Evolutionary conservation across 768 basidiomycete species (phyloP), one percentile per base, ranked within the genome.

Genomic region (Russula olivacea): DNA sequence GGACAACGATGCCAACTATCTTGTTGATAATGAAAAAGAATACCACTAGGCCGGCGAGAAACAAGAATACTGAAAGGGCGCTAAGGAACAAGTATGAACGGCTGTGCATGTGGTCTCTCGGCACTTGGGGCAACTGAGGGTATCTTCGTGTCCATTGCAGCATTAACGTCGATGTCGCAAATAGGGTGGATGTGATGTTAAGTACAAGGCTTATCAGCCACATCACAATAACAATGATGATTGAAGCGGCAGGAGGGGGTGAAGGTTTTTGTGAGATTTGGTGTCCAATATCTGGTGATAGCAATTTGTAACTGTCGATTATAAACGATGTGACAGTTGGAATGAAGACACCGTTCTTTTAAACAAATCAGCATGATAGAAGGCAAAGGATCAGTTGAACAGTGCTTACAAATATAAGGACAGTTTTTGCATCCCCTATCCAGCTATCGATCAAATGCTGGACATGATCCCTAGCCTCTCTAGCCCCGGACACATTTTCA

Each of bases 1-100:
- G 34, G 34, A 11, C 15, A 21, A 60, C 49, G 38, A 45, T 32
- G 25, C 40, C 57, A 23, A 66, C 49, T 7, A 57, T 21, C 2
- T 43, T 23, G 49, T 68, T 52, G 36, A 69, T 68, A 7, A 76
- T 72, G 59, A 69, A 71, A 45, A 81, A 70, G 68, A 82, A 80
- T 15, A 75, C 72, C 30, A 81, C 71, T 21, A 83, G 72, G 43
- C 79, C 78, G 40, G 76, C 74, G 69, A 84, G 76, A 70, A 83
- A 82, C 3, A 82, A 71, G 21, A 80, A 73, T 7, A 82, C 72
- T 38, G 38, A 38, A 38, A 38, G 38, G 11, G 14, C 15, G 14
- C 38, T 0, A 38, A 38, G 38, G 38, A 38, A 5, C 38, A 38
- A 15, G 9, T 14, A 14, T 1, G 38, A 38, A 38, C 14, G 38